These are phyloP conservation scores for Gonium pectorale DNA, from an alignment of 139 green algal genomes.

Conservation along the genomic window DNA sequence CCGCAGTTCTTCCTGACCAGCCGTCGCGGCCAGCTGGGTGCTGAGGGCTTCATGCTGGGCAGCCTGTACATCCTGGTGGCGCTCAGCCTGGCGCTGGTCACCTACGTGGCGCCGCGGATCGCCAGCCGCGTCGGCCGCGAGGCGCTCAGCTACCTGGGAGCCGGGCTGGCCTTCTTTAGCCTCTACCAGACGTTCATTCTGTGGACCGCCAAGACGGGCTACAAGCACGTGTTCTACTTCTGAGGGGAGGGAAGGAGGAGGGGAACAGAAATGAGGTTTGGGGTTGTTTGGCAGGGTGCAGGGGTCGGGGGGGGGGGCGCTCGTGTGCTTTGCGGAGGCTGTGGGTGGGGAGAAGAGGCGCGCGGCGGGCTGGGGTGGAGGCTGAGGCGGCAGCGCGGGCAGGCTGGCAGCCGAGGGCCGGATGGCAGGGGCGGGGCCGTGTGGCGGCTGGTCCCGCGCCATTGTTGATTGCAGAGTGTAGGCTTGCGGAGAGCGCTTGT, in stretches of 20 bases:
- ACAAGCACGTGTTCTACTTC: slow-evolving; percentile 24
- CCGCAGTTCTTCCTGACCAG: slow-evolving; percentile 56
- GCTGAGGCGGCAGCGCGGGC: too few relatives aligned
- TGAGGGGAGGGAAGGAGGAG: not conserved
- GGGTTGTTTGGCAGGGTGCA: too few relatives aligned
- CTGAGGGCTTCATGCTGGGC: slow-evolving; percentile 41
- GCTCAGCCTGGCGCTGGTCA: slow-evolving; percentile 51
- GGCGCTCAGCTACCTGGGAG: slow-evolving; percentile 25
- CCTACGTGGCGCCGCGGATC: slow-evolving; percentile 54
- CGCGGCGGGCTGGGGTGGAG: too few relatives aligned
- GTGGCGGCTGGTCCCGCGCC: too few relatives aligned
- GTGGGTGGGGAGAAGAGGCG: too few relatives aligned
- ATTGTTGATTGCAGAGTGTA: too few relatives aligned
- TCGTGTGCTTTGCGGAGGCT: too few relatives aligned
- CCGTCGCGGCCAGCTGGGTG: slow-evolving; percentile 17
- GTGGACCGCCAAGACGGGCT: slow-evolving; percentile 38
- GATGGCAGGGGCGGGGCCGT: too few relatives aligned
- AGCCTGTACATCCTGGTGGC: slow-evolving; percentile 74
- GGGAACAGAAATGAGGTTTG: too few relatives aligned
- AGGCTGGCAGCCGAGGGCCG: too few relatives aligned
- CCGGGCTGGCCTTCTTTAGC: slow-evolving; percentile 16
- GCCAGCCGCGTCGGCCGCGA: slow-evolving; percentile 3
- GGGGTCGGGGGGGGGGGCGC: too few relatives aligned
- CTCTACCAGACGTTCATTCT: slow-evolving; percentile 40
- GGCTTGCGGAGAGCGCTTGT: too few relatives aligned